Evolutionary conservation across 2,329 filamentous ascomycete species (phyloP), one percentile per base, ranked within the genome.

Genomic region (Zymoseptoria ardabiliae): DNA sequence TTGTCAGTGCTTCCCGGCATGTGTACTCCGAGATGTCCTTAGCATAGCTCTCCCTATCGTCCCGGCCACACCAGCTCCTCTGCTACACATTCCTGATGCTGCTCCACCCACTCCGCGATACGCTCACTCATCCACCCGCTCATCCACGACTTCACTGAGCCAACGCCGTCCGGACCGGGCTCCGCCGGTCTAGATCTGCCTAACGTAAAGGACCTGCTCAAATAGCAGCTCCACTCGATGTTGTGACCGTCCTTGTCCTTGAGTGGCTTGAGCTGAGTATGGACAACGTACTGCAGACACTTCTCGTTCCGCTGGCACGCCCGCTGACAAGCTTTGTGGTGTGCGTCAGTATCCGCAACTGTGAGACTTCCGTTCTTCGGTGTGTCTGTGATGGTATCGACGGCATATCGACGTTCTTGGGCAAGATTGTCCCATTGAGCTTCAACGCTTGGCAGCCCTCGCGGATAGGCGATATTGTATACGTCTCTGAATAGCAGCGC

Each of bases 161-260:
- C 53, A 11, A 30, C 23, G 20, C 51, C 45, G 13, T 56, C 45
- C 35, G 45, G 20, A 22, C 57, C 55, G 54, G 48, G 53, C 23
- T 61, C 57, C 52, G 50, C 48, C 22, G 17, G 53, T n/a, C 55
- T 56, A 50, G 54, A 54, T 20, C 20, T 54, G 10, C 65, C 66
- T 13, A 66, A 57, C 8, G 64, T 58, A 50, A 67, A 66, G 1
- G 65, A 58, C 17, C 56, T 54, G 51, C 63, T 69, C 22, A 68
- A 35, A 53, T 65, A 60, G 56, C 66, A 69, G 35, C 59, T 23
- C 3, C 59, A 60, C 10, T 61, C 58, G 5, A n/a, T 35, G 4
- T 3, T 45, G 35, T 53, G 56, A 8, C 59, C 13, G n/a, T 35
- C 49, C 1, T 58, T 21, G 8, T 56, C 50, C 35, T 54, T 50